These are phyloP conservation scores for Dictyostelium capitatum DNA, from an alignment of 78 protist genomes.

Conservation along the genomic window DNA sequence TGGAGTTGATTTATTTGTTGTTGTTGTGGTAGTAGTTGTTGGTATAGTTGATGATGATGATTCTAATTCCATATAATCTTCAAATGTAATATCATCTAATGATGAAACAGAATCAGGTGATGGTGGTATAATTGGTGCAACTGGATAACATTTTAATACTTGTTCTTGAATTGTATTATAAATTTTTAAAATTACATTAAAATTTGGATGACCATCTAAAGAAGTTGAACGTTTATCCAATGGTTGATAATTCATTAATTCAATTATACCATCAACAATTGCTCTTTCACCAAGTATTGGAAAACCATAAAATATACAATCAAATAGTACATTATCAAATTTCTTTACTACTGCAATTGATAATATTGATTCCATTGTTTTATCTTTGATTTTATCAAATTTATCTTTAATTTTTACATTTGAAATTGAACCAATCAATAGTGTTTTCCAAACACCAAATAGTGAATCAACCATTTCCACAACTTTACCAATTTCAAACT, in stretches of 20 bases:
- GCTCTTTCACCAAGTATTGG: constrained; percentile 10
- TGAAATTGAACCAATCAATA: constrained; percentile 16
- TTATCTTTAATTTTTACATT: neutral
- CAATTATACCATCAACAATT: constrained; percentile 7
- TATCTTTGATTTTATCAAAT: neutral
- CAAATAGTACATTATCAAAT: constrained; percentile 11
- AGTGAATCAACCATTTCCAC: constrained; percentile 15
- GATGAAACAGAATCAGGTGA: too few relatives aligned
- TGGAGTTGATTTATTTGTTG: neutral
- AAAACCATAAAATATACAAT: neutral
- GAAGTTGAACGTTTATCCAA: constrained; percentile 5
- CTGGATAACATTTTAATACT: neutral
- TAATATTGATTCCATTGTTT: neutral
- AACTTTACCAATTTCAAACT: constrained; percentile 38
- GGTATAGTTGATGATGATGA: neutral
- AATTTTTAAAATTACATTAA: neutral
- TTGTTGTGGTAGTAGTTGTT: neutral
- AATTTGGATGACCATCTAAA: constrained; percentile 25
- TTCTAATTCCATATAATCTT: neutral
- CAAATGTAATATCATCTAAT: too few relatives aligned
- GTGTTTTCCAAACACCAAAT: constrained; percentile 38
- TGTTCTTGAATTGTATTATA: neutral
- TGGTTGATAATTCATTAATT: constrained; percentile 3
- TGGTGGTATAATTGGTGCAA: too few relatives aligned
- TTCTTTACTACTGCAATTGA: neutral